phyloP scores from a whole-genome alignment of 2,329 filamentous ascomycete genomes.

The Nothopassalora personata region DNA sequence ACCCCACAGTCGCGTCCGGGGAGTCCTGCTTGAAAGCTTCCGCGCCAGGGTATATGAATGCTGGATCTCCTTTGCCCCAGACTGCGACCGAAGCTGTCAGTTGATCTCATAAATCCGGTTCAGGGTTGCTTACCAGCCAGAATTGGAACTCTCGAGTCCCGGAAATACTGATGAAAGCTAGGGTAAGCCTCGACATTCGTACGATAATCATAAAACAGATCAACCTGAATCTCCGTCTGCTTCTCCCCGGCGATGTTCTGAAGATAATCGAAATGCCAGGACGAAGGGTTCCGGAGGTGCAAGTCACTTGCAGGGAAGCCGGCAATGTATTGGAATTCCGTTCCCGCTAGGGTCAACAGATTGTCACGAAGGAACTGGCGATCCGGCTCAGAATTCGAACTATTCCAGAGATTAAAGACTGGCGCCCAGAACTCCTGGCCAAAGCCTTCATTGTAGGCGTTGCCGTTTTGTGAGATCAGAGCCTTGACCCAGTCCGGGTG shows the following conservation, averaged over 20 bases:
- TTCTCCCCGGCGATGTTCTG: slow-evolving; percentile 39
- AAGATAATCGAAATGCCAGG: slow-evolving; percentile 46
- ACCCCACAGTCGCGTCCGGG: slow-evolving; percentile 43
- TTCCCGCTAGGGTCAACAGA: slow-evolving; percentile 38
- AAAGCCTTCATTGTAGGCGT: slow-evolving; percentile 55
- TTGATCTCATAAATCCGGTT: too few species aligned
- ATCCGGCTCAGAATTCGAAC: slow-evolving; percentile 2
- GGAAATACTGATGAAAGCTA: slow-evolving; percentile 52
- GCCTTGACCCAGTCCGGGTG: slow-evolving; percentile 46
- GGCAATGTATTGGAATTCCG: slow-evolving; percentile 30
- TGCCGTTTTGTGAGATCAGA: slow-evolving; percentile 57
- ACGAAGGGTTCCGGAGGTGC: slow-evolving; percentile 39
- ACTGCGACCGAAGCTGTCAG: slow-evolving; percentile 20
- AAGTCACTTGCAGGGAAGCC: slow-evolving; percentile 27
- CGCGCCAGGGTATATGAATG: slow-evolving; percentile 49
- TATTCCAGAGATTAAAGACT: slow-evolving; percentile 44
- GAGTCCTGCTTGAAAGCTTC: slow-evolving; percentile 52
- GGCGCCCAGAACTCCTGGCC: slow-evolving; percentile 48
- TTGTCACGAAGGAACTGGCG: slow-evolving; percentile 32
- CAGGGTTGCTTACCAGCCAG: slow-evolving; percentile 35
- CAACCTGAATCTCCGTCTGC: slow-evolving; percentile 51
- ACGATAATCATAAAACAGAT: slow-evolving; percentile 54
- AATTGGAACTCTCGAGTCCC: slow-evolving; percentile 47
- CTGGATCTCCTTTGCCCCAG: slow-evolving; percentile 55
- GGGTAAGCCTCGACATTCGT: slow-evolving; percentile 53